These are phyloP conservation scores for Naganishia kalamii DNA, from an alignment of 768 basidiomycete species.

Conservation along the genomic window DNA sequence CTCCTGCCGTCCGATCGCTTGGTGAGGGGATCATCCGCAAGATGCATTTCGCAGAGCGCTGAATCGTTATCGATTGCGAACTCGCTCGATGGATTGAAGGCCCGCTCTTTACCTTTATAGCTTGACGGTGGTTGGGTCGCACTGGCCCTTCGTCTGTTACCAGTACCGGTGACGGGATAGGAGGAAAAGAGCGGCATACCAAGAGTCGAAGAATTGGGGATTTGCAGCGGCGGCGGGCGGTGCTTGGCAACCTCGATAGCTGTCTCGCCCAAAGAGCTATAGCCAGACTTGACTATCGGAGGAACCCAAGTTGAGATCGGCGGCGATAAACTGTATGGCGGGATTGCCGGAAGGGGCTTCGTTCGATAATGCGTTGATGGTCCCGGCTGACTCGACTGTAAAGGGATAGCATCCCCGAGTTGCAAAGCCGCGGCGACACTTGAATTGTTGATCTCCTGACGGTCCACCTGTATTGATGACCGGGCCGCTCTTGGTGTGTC, in stretches of 20 bases:
- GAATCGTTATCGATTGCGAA: not conserved
- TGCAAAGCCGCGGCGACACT: not conserved
- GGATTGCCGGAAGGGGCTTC: slow-evolving; percentile 2
- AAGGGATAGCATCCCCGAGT: not conserved
- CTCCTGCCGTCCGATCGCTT: not conserved
- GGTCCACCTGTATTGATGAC: no score
- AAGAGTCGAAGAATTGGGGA: not conserved
- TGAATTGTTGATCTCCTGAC: no score
- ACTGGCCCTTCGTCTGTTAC: not conserved
- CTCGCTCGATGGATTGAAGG: not conserved
- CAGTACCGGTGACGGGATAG: slow-evolving; percentile 4
- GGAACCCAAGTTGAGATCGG: not conserved
- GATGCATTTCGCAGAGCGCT: not conserved
- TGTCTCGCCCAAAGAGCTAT: not conserved
- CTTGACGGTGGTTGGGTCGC: not conserved
- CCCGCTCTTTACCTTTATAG: slow-evolving; percentile 10
- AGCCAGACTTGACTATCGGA: no score
- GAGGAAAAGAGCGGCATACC: slow-evolving; percentile 9
- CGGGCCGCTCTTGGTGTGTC: no score
- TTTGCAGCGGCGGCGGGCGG: not conserved
- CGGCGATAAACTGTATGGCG: not conserved
- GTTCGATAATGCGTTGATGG: not conserved
- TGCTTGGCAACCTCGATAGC: not conserved
- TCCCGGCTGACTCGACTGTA: not conserved
- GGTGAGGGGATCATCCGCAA: not conserved